Percentiles rank a stretch among this genome's conserved stretches.
phyloP scores from a whole-genome alignment of 2,329 filamentous ascomycete species.

The Pseudogymnoascus sp. region DNA sequence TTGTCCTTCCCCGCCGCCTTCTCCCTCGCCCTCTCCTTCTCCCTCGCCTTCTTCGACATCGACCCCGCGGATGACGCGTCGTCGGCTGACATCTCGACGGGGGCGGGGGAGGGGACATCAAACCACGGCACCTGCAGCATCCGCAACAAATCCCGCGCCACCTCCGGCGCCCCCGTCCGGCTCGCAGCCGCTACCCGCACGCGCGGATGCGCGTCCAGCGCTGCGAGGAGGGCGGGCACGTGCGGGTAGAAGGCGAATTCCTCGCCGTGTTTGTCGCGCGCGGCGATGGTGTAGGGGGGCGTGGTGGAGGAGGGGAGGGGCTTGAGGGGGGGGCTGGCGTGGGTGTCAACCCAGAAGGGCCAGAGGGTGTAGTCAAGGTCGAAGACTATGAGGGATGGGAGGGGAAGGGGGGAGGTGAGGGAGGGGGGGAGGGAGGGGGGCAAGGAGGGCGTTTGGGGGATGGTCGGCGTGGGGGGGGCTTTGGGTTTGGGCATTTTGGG shows the following conservation, averaged over 20 bases:
- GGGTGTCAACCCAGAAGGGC: slow-evolving; percentile 97
- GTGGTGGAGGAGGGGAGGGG: slow-evolving; percentile 33
- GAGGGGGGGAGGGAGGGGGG: slow-evolving; percentile 8
- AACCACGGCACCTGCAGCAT: slow-evolving; percentile 50
- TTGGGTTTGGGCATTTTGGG: not conserved
- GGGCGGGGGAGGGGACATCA: slow-evolving; percentile 1
- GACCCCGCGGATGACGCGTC: not conserved
- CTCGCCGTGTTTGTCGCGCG: slow-evolving; percentile 50
- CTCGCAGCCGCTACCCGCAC: slow-evolving; percentile 64
- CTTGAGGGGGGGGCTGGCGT: slow-evolving; percentile 67
- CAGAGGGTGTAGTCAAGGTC: slow-evolving; percentile 98
- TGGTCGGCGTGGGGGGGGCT: not conserved
- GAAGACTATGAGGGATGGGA: slow-evolving; percentile 81
- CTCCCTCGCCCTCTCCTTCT: not conserved
- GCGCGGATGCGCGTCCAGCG: slow-evolving; percentile 34
- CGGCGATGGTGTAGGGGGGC: not conserved
- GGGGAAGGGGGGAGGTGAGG: slow-evolving; percentile 45
- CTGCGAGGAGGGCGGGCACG: slow-evolving; percentile 57
- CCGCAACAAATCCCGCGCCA: slow-evolving; percentile 73
- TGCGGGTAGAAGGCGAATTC: slow-evolving; percentile 62
- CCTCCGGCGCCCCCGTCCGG: slow-evolving; percentile 68
- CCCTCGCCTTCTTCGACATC: not conserved
- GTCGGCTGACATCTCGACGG: not conserved
- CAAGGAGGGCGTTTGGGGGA: not conserved
- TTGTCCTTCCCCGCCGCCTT: too few species aligned